Evolutionary conservation across 306 rosid genomes (phyloP).

Genomic region (Trifolium pratense): DNA sequence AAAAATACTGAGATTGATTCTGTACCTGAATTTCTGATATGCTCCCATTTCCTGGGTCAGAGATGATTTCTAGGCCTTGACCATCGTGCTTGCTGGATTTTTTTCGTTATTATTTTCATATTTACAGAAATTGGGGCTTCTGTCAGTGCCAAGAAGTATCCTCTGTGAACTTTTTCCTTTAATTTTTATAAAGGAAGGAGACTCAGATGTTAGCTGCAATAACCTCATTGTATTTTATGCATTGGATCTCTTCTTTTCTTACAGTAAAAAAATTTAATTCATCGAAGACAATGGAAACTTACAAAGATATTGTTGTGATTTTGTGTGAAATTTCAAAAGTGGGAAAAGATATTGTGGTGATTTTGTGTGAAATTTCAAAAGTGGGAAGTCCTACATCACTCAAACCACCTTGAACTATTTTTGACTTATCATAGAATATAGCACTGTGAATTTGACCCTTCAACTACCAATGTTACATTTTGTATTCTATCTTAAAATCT

Average conservation of each 20-base stretch:
- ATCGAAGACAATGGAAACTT: background rate
- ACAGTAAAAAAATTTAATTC: background rate
- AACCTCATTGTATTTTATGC: background rate
- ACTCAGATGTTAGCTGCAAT: background rate
- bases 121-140: background rate
- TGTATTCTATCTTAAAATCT: background rate
- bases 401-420: background rate
- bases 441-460: constrained; percentile 5
- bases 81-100: no score
- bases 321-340: background rate
- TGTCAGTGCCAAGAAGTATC: background rate
- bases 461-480: constrained; percentile 1
- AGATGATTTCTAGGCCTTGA: background rate
- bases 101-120: background rate
- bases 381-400: background rate
- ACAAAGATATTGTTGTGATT: background rate
- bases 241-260: background rate
- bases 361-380: background rate
- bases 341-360: background rate
- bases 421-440: background rate
- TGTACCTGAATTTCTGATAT: background rate
- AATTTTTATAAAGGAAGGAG: background rate
- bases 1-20: background rate
- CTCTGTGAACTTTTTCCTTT: background rate
- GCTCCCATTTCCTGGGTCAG: background rate